phyloP scores from a whole-genome alignment of 148 eudicot species.

The Agrostemma githago region DNA sequence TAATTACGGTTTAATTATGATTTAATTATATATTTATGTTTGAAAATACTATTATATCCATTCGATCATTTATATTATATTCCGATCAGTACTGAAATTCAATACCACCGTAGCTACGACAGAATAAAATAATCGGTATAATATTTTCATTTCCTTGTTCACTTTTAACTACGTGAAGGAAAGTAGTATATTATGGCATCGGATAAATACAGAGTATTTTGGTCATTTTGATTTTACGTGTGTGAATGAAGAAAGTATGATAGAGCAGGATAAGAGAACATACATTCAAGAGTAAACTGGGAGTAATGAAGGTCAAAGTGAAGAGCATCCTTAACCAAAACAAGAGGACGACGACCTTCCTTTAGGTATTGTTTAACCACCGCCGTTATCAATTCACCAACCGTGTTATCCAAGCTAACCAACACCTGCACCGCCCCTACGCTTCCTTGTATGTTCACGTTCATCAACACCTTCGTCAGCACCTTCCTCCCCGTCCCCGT shows the following conservation, averaged over 20 bases:
- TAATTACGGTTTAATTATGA: too few relatives aligned
- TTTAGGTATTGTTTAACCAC: conserved; percentile 49
- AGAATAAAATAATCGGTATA: background rate
- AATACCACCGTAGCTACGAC: too few relatives aligned
- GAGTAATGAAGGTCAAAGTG: conserved; percentile 71
- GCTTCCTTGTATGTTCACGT: conserved; percentile 69
- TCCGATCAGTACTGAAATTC: too few relatives aligned
- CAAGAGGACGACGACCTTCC: conserved; percentile 57
- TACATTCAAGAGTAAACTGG: conserved; percentile 81
- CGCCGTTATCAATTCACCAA: conserved; percentile 52
- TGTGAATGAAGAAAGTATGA: too few relatives aligned
- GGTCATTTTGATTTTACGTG: too few relatives aligned
- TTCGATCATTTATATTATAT: too few relatives aligned
- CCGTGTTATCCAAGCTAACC: conserved; percentile 48
- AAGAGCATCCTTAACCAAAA: conserved; percentile 22
- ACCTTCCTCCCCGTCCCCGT: conserved; percentile 21
- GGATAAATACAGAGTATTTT: too few relatives aligned
- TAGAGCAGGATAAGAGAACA: conserved; percentile 11
- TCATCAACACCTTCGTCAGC: conserved; percentile 59
- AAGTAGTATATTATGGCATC: too few relatives aligned
- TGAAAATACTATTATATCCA: too few relatives aligned
- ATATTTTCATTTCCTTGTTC: background rate
- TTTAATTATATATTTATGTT: too few relatives aligned
- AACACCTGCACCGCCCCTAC: conserved; percentile 63
- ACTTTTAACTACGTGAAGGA: too few relatives aligned